Evolutionary conservation across 176 grass and related monocot genomes (phyloP).

Genomic region (Hordeum marinum): DNA sequence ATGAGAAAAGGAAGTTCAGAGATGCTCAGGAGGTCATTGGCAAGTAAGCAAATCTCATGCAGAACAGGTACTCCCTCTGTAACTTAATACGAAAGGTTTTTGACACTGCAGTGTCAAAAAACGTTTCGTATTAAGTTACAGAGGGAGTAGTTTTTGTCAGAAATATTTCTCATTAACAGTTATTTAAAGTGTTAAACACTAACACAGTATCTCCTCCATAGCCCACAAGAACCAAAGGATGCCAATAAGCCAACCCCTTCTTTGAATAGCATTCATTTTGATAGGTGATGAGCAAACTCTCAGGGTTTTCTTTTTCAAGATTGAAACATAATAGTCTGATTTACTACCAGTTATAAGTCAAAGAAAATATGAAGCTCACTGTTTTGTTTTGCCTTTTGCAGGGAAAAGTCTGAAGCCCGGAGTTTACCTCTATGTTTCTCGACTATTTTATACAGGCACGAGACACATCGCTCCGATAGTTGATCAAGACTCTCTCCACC

Average conservation of each 20-base stretch:
- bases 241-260: background rate
- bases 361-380: background rate
- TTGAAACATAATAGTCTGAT: background rate
- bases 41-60: background rate
- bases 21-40: background rate
- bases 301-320: too few relatives aligned
- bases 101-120: too few relatives aligned
- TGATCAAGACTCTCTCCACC: slow-evolving; percentile 90
- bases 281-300: background rate
- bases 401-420: background rate
- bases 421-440: slow-evolving; percentile 71
- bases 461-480: slow-evolving; percentile 67
- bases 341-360: background rate
- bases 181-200: background rate
- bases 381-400: background rate
- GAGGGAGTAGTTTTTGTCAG: background rate
- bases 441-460: slow-evolving; percentile 62
- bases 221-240: background rate
- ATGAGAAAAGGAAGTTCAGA: background rate
- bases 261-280: background rate
- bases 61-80: too few relatives aligned
- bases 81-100: too few relatives aligned
- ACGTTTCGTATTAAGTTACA: too few relatives aligned
- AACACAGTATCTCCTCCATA: background rate
- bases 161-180: background rate